Percentiles rank a stretch among this genome's conserved stretches.
Conservation (phyloP, 345 rosid genomes). For the Eutrema japonicum region DNA sequence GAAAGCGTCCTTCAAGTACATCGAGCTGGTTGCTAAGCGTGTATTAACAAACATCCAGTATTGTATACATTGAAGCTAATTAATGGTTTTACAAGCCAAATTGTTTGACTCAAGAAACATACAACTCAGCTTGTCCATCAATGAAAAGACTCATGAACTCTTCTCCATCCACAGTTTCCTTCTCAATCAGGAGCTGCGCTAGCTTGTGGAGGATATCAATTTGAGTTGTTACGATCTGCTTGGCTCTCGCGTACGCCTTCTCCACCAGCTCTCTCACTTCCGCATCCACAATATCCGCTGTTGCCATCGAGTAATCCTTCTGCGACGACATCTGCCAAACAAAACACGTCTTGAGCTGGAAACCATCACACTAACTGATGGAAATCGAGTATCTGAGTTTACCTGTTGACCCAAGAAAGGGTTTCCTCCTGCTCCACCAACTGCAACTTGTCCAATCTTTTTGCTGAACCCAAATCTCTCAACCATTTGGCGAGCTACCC, state of each 20-base stretch:
- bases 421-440: slow-evolving; percentile 94
- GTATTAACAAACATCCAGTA: slow-evolving; percentile 22
- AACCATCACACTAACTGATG: slow-evolving; percentile 9
- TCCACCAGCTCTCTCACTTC: slow-evolving; percentile 93
- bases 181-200: slow-evolving; percentile 86
- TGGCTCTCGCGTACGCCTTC: slow-evolving; percentile 75
- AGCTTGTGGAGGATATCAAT: slow-evolving; percentile 82
- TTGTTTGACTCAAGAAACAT: slow-evolving; percentile 50
- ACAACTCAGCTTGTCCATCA: slow-evolving; percentile 90
- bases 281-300: slow-evolving; percentile 89
- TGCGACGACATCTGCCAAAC: slow-evolving; percentile 79
- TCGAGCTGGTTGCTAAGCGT: not conserved
- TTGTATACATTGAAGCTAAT: slow-evolving; percentile 14
- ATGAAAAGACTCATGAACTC: slow-evolving; percentile 98
- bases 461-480: slow-evolving; percentile 98
- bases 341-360: not conserved
- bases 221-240: slow-evolving; percentile 69
- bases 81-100: slow-evolving; percentile 21
- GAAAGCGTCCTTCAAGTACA: no score
- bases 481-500: slow-evolving; percentile 99
- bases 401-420: slow-evolving; percentile 89
- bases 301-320: slow-evolving; percentile 98
- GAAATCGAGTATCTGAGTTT: not conserved
- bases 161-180: slow-evolving; percentile 93
- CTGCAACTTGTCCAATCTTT: slow-evolving; percentile 95